A percentile compares a stretch with the other conserved stretches of the same genome.
Evolutionary conservation across 2,329 filamentous ascomycete species (phyloP).

Genomic region (Venturiaceae sp.): DNA sequence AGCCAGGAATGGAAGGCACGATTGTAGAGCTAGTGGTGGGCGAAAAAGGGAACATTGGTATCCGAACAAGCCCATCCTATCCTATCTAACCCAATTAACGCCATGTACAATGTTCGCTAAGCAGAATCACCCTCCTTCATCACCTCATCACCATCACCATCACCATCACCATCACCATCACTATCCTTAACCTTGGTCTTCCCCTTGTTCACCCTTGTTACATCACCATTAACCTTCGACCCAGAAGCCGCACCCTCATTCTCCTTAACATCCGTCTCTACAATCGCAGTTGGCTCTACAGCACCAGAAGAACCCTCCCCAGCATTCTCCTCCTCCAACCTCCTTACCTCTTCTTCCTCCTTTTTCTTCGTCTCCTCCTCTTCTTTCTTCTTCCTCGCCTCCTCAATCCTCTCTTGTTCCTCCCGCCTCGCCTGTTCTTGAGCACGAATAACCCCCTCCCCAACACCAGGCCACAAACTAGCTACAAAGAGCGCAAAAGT

Average conservation of each 20-base stretch:
- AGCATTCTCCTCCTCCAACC: conserved; percentile 8
- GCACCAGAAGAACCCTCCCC: conserved; percentile 1
- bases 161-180: too few relatives aligned
- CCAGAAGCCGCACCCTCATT: neutral
- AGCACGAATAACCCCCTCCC: conserved; percentile 49
- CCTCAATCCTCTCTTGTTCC: conserved; percentile 12
- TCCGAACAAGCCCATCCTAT: too few relatives aligned
- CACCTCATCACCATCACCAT: too few relatives aligned
- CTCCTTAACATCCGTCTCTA: too few relatives aligned
- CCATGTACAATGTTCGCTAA: too few relatives aligned
- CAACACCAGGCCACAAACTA: conserved; percentile 51
- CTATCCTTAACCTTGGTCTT: conserved; percentile 11
- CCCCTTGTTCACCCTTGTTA: conserved; percentile 2
- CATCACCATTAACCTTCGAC: neutral
- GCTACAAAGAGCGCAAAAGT: conserved; percentile 53
- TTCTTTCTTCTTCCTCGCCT: conserved; percentile 12
- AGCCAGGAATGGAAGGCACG: too few relatives aligned
- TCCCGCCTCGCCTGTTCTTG: conserved; percentile 40
- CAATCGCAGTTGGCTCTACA: neutral
- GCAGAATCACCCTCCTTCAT: too few relatives aligned
- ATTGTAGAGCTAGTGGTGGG: too few relatives aligned
- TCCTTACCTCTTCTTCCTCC: conserved; percentile 5
- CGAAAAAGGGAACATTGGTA: too few relatives aligned
- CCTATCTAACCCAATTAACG: too few relatives aligned
- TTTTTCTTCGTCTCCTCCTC: conserved; percentile 13